Percentiles rank a stretch among this genome's conserved stretches.
These are phyloP conservation scores for Plantago elongata DNA, from an alignment of 257 asterid species.

Conservation along the genomic window DNA sequence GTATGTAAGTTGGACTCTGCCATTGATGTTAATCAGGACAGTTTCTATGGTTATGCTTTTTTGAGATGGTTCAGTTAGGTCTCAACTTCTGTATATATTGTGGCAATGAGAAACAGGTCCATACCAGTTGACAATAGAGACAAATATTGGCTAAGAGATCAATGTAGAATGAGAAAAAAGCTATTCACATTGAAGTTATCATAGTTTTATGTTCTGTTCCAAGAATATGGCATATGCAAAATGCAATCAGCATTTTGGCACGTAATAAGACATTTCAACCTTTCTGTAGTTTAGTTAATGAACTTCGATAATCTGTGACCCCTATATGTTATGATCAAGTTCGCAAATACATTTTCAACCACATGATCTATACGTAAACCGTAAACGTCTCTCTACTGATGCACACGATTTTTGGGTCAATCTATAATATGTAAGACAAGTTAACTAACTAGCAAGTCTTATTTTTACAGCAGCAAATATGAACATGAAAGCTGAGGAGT, in stretches of 20 bases:
- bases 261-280: not conserved
- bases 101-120: not conserved
- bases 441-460: not conserved
- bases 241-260: not conserved
- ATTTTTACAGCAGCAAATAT: not conserved
- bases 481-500: slow-evolving; percentile 1
- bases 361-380: too few species aligned
- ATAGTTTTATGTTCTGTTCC: not conserved
- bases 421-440: too few species aligned
- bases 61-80: not conserved
- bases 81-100: not conserved
- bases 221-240: not conserved
- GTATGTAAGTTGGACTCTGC: too few species aligned
- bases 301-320: too few species aligned
- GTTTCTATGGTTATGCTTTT: too few species aligned
- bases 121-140: not conserved
- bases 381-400: too few species aligned
- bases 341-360: too few species aligned
- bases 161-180: not conserved
- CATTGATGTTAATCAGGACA: too few species aligned
- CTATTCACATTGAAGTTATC: slow-evolving; percentile 5
- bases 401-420: too few species aligned
- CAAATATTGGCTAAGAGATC: slow-evolving; percentile 4
- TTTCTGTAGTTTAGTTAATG: not conserved
- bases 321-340: too few species aligned